Conservation (phyloP, 805 yeast species). For the Lipomyces yamadae region DNA sequence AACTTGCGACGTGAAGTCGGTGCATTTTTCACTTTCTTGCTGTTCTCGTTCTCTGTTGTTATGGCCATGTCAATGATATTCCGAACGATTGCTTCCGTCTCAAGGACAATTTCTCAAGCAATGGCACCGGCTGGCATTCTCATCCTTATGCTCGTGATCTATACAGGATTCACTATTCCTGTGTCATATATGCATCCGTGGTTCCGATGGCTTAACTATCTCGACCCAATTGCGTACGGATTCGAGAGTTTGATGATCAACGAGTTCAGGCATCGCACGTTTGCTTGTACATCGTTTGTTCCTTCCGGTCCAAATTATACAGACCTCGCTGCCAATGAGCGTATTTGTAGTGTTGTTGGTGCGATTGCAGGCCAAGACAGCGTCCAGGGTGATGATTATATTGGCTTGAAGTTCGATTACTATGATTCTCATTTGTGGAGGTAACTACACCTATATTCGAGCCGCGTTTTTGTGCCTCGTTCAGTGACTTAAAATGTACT, state of each 20-base stretch:
- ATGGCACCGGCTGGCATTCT: slow-evolving; percentile 63
- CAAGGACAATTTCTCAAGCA: slow-evolving; percentile 59
- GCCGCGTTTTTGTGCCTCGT: no score
- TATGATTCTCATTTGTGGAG: slow-evolving; percentile 58
- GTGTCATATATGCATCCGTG: slow-evolving; percentile 54
- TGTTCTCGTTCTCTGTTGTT: slow-evolving; percentile 54
- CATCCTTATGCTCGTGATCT: slow-evolving; percentile 57
- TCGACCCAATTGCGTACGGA: slow-evolving; percentile 53
- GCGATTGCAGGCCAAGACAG: slow-evolving; percentile 55
- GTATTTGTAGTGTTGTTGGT: slow-evolving; percentile 63
- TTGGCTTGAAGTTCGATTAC: slow-evolving; percentile 54
- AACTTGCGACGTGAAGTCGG: slow-evolving; percentile 56
- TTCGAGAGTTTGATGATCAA: slow-evolving; percentile 55
- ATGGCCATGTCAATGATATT: slow-evolving; percentile 58
- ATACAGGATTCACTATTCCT: slow-evolving; percentile 61
- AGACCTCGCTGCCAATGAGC: slow-evolving; percentile 43
- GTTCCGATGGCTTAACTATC: slow-evolving; percentile 57
- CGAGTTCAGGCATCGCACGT: slow-evolving; percentile 52
- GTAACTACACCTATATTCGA: neutral
- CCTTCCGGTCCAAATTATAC: slow-evolving; percentile 54
- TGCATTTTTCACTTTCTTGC: slow-evolving; percentile 57
- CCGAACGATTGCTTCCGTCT: slow-evolving; percentile 57
- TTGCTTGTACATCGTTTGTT: slow-evolving; percentile 48
- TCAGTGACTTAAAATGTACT: no score
- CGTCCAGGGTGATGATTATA: slow-evolving; percentile 60